A percentile compares a stretch with the other conserved stretches of the same genome.
Evolutionary conservation across 2,329 filamentous ascomycete species (phyloP).

Genomic region (Neonectria neomacrospora): DNA sequence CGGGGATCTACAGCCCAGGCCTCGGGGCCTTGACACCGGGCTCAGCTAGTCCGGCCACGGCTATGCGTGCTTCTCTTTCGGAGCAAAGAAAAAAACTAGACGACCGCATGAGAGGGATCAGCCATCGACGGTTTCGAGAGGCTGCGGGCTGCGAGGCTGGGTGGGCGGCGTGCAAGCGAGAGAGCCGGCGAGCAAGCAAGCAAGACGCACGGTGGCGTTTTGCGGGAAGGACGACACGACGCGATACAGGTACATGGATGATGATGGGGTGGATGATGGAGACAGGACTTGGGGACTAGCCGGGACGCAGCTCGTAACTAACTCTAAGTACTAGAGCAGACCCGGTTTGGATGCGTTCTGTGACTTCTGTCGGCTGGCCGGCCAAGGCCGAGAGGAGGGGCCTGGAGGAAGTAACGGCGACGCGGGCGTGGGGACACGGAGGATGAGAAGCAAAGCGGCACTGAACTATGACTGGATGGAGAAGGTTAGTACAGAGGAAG

Average conservation of each 20-base stretch:
- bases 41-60: slow-evolving; percentile 8
- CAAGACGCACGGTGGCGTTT: slow-evolving; percentile 27
- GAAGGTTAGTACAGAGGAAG: neutral
- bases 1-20: slow-evolving; percentile 35
- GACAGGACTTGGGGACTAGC: slow-evolving; percentile 8
- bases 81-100: slow-evolving; percentile 28
- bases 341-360: slow-evolving; percentile 19
- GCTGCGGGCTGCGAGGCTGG: slow-evolving; percentile 31
- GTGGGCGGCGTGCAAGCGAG: slow-evolving; percentile 24
- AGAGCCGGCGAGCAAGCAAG: slow-evolving; percentile 28
- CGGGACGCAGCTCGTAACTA: slow-evolving; percentile 14
- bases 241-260: slow-evolving; percentile 22
- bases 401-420: slow-evolving; percentile 13
- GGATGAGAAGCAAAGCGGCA: slow-evolving; percentile 16
- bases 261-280: slow-evolving; percentile 13
- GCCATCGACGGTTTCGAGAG: slow-evolving; percentile 18
- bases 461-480: slow-evolving; percentile 13
- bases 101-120: slow-evolving; percentile 33
- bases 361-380: slow-evolving; percentile 12
- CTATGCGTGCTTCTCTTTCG: slow-evolving; percentile 9
- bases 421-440: slow-evolving; percentile 17
- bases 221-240: slow-evolving; percentile 31
- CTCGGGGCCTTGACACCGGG: neutral
- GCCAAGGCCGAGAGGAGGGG: slow-evolving; percentile 21
- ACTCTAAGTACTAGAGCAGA: slow-evolving; percentile 12